Percentiles rank a stretch among this genome's conserved stretches.
Conservation (phyloP, 306 rosid species). For the Casuarina equisetifolia region DNA sequence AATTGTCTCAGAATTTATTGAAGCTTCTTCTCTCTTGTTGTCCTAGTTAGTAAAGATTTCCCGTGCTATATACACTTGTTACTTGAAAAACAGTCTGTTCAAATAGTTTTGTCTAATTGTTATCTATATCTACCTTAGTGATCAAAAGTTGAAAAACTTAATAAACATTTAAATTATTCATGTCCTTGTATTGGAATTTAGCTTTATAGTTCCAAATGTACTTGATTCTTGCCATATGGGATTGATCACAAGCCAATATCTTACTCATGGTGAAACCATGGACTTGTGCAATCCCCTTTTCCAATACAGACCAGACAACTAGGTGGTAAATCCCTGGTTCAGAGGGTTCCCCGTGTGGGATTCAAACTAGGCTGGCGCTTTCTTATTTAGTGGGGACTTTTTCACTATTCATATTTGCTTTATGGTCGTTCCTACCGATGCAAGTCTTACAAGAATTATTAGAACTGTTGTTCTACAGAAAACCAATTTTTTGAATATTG, state of each 20-base stretch:
- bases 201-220: too few species aligned
- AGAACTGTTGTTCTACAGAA: background rate
- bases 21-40: background rate
- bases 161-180: too few species aligned
- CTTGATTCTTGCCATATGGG: background rate
- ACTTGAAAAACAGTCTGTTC: background rate
- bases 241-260: background rate
- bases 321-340: background rate
- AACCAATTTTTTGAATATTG: background rate
- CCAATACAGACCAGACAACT: background rate
- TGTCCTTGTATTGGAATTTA: too few species aligned
- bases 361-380: background rate
- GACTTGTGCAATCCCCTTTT: background rate
- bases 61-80: background rate
- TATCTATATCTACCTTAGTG: background rate
- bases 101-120: background rate
- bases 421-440: background rate
- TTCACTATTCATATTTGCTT: background rate
- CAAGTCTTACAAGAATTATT: background rate
- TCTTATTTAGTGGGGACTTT: background rate
- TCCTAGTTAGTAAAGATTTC: background rate
- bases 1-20: conserved; percentile 11
- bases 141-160: background rate
- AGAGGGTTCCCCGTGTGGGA: background rate
- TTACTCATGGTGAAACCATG: background rate